Evolutionary conservation across 2,329 filamentous ascomycete genomes (phyloP), one percentile per base, ranked within the genome.

Genomic region (Coniochaeta hoffmannii): DNA sequence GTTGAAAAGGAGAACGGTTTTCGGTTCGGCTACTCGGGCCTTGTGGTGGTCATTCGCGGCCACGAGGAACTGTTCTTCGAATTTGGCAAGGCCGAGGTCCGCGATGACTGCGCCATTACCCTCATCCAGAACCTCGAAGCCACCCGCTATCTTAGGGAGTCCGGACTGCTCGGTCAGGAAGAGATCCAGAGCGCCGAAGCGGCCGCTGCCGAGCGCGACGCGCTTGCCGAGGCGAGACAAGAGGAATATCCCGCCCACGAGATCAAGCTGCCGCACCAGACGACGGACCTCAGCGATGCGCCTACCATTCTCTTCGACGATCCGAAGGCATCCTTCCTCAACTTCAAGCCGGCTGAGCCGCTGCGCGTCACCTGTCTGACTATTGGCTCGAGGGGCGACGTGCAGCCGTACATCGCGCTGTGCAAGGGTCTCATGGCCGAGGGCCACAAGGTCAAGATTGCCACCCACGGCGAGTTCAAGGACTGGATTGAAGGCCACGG

Each of bases 21-120:
- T 66, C 84, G 92, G 1, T 89, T 96, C 64, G 90, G 91, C 7
- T 97, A 96, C 63, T 88, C 90, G 19, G 94, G 92, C 5, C 79
- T 99, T 38, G 90, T 96, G 0, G 77, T 97, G n/a, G 88, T 96
- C 4, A 95, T 99, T 60, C 86, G 88, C 54, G 94, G 92, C 0
- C 90, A 97, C 59, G 94, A 97, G 68, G 94, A 97, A 70, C 74
- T 99, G 1, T 97, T 97, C 70, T 97, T 99, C 65, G 93, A 99
- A 68, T 97, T 97, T 66, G 81, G 82, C 53, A 81, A 86, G 50
- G 76, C 81, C 1, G 91, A 91, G 32, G 79, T 86, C 56, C 85
- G 94, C 55, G 93, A 99, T 65, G 93, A 97, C 68, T 97, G 92
- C 66, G 84, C 88, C 2, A 82, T 96, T 30, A 95, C 88, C 5